phyloP scores from a whole-genome alignment of 306 rosid species.

The Cucurbita argyrosperma region DNA sequence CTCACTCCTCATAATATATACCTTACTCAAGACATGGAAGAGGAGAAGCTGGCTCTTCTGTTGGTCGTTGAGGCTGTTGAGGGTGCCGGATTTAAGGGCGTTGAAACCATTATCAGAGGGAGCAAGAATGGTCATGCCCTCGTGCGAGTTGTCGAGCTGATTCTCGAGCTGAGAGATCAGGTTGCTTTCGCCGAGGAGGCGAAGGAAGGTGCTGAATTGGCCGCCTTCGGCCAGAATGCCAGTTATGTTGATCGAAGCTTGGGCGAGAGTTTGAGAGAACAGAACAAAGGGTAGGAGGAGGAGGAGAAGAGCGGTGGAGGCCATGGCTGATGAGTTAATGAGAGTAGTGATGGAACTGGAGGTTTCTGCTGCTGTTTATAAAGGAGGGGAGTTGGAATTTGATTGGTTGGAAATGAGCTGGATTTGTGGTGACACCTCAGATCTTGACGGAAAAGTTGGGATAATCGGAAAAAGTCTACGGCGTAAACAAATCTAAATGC shows the following conservation, averaged over 20 bases:
- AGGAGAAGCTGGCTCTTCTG: constrained; percentile 42
- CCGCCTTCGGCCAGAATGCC: constrained; percentile 36
- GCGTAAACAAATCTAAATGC: not conserved
- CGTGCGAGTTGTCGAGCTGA: constrained; percentile 39
- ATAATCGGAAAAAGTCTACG: not conserved
- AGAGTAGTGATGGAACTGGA: not conserved
- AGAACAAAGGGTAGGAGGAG: constrained; percentile 12
- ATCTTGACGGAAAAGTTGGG: not conserved
- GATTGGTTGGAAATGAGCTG: constrained; percentile 8
- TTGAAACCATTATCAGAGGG: constrained; percentile 87
- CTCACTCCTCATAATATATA: not conserved
- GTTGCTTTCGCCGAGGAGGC: constrained; percentile 41
- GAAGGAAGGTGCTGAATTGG: constrained; percentile 44
- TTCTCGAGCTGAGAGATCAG: constrained; percentile 27
- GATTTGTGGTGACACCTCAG: not conserved
- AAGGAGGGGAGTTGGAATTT: constrained; percentile 4
- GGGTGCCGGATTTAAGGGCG: constrained; percentile 41
- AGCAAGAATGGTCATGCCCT: constrained; percentile 57
- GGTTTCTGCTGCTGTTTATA: constrained; percentile 10
- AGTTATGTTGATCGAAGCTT: constrained; percentile 35
- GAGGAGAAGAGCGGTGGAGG: constrained; percentile 8
- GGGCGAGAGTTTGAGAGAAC: constrained; percentile 21
- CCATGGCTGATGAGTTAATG: not conserved
- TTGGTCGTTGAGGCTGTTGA: constrained; percentile 31
- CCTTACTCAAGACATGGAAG: constrained; percentile 39